Percentiles rank a stretch among this genome's conserved stretches.
These are phyloP conservation scores for Myxozyma mucilagina DNA, from an alignment of 805 yeast species.

Conservation along the genomic window DNA sequence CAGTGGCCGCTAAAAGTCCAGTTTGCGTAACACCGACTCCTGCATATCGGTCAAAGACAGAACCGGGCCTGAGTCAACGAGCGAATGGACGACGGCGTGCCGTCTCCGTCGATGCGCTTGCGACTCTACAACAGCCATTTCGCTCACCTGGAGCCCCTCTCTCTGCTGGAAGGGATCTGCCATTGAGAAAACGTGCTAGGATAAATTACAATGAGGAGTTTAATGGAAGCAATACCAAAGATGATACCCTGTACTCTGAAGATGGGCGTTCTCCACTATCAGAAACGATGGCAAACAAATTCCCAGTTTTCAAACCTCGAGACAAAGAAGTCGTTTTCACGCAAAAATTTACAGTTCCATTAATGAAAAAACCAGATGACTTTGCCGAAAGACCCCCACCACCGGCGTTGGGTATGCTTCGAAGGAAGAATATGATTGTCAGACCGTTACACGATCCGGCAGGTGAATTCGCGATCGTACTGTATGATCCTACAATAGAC, in stretches of 20 bases:
- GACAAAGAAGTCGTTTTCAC: slow-evolving; percentile 21
- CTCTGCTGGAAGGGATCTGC: slow-evolving; percentile 2
- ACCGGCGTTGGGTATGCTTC: slow-evolving; percentile 81
- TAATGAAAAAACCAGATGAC: slow-evolving; percentile 18
- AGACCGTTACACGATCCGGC: slow-evolving; percentile 93
- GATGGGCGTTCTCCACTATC: slow-evolving; percentile 12
- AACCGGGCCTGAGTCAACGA: not conserved
- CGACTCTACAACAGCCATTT: slow-evolving; percentile 24
- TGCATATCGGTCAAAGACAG: not conserved
- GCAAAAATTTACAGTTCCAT: slow-evolving; percentile 28
- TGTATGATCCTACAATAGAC: slow-evolving; percentile 94
- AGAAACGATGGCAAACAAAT: slow-evolving; percentile 6
- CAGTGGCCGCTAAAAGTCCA: not conserved
- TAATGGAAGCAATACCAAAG: slow-evolving; percentile 7
- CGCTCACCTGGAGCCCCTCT: slow-evolving; percentile 18
- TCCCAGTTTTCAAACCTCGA: slow-evolving; percentile 24
- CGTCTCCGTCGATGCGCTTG: slow-evolving; percentile 21
- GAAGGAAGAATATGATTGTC: slow-evolving; percentile 67
- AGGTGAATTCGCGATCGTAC: slow-evolving; percentile 88
- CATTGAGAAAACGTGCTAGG: slow-evolving; percentile 31
- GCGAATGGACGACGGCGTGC: slow-evolving; percentile 14
- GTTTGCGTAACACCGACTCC: not conserved
- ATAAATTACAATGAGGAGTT: slow-evolving; percentile 28
- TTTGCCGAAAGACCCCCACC: slow-evolving; percentile 47
- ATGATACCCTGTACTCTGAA: slow-evolving; percentile 17